Evolutionary conservation across 768 basidiomycete genomes (phyloP).

Genomic region (Floccularia luteovirens): DNA sequence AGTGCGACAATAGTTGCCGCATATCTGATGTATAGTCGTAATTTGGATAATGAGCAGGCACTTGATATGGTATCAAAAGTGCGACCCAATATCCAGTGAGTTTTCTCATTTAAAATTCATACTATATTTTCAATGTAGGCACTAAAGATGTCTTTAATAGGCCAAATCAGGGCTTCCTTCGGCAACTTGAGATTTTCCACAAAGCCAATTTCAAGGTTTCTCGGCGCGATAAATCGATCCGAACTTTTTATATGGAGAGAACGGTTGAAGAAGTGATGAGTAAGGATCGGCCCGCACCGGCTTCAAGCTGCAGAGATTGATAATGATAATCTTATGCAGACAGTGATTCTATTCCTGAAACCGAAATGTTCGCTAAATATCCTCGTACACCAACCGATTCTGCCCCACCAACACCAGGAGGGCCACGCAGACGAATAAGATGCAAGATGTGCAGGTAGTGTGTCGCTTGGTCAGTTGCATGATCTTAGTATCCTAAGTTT

Average conservation of each 20-base stretch:
- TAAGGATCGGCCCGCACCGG: slow-evolving; percentile 18
- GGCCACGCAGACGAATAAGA: slow-evolving; percentile 55
- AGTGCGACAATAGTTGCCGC: slow-evolving; percentile 84
- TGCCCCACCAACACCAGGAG: slow-evolving; percentile 49
- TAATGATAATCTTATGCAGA: slow-evolving; percentile 40
- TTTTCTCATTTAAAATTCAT: slow-evolving; percentile 4
- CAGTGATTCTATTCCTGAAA: slow-evolving; percentile 56
- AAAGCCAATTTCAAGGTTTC: slow-evolving; percentile 63
- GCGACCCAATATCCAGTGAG: slow-evolving; percentile 69
- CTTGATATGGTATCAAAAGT: slow-evolving; percentile 59
- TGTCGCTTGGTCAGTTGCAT: not conserved
- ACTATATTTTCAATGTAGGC: not conserved
- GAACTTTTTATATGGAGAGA: slow-evolving; percentile 81
- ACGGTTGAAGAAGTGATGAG: slow-evolving; percentile 73
- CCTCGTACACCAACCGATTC: slow-evolving; percentile 62
- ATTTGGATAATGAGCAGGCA: slow-evolving; percentile 51
- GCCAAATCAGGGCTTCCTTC: slow-evolving; percentile 80
- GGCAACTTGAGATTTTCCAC: slow-evolving; percentile 78
- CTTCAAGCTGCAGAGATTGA: no score
- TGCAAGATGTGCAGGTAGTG: slow-evolving; percentile 89
- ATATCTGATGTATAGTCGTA: slow-evolving; percentile 75
- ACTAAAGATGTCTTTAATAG: slow-evolving; percentile 26
- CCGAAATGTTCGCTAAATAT: slow-evolving; percentile 71
- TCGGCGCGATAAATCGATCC: slow-evolving; percentile 56
- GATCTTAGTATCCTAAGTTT: not conserved